Evolutionary conservation across 768 basidiomycete genomes (phyloP), one percentile per base, ranked within the genome.

Genomic region (Gymnopilus dilepis): DNA sequence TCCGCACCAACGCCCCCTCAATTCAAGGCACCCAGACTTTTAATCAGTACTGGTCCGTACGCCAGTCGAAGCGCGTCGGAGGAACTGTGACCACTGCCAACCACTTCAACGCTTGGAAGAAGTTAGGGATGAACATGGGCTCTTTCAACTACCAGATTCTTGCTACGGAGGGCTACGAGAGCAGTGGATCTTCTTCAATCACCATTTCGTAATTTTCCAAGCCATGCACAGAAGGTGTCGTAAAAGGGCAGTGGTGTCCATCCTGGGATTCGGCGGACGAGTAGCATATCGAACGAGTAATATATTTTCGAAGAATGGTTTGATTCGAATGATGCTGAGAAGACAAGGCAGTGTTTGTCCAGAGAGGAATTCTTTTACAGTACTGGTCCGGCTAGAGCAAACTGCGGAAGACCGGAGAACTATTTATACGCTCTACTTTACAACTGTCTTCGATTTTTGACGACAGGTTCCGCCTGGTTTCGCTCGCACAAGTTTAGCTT

Each of bases 21-120:
- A 81, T 81, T 66, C 43, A 67, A 8, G 81, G 80, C 37, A 80
- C 78, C 19, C 61, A 62, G 57, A 82, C 80, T 17, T 82, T 83
- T 73, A 66, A 76, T 62, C 81, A 82, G 62, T 82, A 71, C 73
- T 82, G 79, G 79, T 78, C 77, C 51, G 74, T 83, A 56, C 78
- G 82, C 59, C 72, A 72, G 50, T 62, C 70, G 31, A 71, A 79
- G 52, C 73, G 73, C 50, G 70, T 72, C 57, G 68, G 73, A 31
- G 77, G 77, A 13, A 74, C 70, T 7, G 73, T 81, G 21, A 76
- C 70, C 54, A 72, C 72, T 7, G 67, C 62, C 9, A 76, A 74
- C 73, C 82, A 83, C 73, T 79, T 82, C 68, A 74, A 74, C 48
- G 81, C 80, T 2, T 83, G 81, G 80, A 65, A 58, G 28, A 59